Evolutionary conservation across 192 early-diverging fungal genomes (phyloP).

Genomic region (Geranomyces michiganensis): DNA sequence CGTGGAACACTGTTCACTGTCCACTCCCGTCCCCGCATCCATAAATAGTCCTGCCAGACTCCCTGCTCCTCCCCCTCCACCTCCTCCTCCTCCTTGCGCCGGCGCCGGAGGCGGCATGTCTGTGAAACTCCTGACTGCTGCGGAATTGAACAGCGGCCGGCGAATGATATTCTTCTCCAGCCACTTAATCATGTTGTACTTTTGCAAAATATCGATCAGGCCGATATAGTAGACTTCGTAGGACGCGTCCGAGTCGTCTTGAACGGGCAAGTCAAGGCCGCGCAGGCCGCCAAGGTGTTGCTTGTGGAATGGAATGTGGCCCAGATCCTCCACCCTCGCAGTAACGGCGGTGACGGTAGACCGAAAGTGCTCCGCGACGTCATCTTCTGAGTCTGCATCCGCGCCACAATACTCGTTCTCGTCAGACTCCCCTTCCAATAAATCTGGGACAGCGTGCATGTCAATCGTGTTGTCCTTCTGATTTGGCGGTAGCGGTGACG

Average conservation of each 20-base stretch:
- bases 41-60: too few relatives aligned
- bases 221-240: constrained; percentile 47
- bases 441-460: too few relatives aligned
- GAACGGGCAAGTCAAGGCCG: constrained; percentile 9
- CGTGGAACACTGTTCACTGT: too few relatives aligned
- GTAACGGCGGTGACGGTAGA: background rate
- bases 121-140: background rate
- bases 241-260: constrained; percentile 18
- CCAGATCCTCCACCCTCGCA: background rate
- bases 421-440: too few relatives aligned
- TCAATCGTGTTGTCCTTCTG: too few relatives aligned
- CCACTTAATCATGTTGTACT: constrained; percentile 49
- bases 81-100: background rate
- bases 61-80: background rate
- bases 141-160: constrained; percentile 25
- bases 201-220: constrained; percentile 48
- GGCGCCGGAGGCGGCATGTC: constrained; percentile 16
- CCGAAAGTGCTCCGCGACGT: too few relatives aligned
- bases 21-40: too few relatives aligned
- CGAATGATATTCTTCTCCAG: constrained; percentile 41
- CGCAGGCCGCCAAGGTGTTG: constrained; percentile 29
- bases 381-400: background rate
- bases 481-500: too few relatives aligned
- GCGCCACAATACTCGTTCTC: too few relatives aligned
- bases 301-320: constrained; percentile 30